Percentiles rank a stretch among this genome's conserved stretches.
Evolutionary conservation across 2,329 filamentous ascomycete genomes (phyloP).

Genomic region (Scedosporium dehoogii): DNA sequence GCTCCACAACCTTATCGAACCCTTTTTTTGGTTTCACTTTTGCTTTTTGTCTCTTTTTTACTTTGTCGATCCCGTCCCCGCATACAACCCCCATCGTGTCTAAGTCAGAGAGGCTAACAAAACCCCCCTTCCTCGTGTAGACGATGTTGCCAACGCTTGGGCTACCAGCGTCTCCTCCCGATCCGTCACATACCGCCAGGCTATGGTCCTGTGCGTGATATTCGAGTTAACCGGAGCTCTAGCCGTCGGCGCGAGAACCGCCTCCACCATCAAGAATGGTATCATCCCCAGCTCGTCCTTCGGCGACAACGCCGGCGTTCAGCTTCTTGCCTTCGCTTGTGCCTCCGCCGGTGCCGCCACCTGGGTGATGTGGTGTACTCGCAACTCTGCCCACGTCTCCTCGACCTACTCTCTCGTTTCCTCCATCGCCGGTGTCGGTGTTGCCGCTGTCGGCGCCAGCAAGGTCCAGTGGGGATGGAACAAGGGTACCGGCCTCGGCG

Average conservation of each 20-base stretch:
- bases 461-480: conserved; percentile 63
- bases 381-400: conserved; percentile 62
- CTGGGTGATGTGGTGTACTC: conserved; percentile 76
- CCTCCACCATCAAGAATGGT: conserved; percentile 71
- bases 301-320: conserved; percentile 51
- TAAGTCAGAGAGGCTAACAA: background rate
- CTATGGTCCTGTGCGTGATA: conserved; percentile 54
- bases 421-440: conserved; percentile 58
- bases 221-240: conserved; percentile 62
- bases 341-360: conserved; percentile 53
- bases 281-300: conserved; percentile 56
- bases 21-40: background rate
- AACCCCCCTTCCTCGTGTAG: background rate
- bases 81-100: background rate
- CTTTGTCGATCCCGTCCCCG: background rate
- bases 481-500: conserved; percentile 55
- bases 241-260: conserved; percentile 57
- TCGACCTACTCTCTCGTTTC: conserved; percentile 65
- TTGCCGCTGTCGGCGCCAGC: conserved; percentile 52
- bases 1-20: background rate
- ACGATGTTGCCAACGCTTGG: conserved; percentile 60
- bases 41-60: background rate
- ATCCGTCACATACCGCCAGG: conserved; percentile 61
- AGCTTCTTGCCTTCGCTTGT: conserved; percentile 58
- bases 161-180: conserved; percentile 74